Evolutionary conservation across 208 protist genomes (phyloP).

Genomic region (Leishmania martiniquensis): DNA sequence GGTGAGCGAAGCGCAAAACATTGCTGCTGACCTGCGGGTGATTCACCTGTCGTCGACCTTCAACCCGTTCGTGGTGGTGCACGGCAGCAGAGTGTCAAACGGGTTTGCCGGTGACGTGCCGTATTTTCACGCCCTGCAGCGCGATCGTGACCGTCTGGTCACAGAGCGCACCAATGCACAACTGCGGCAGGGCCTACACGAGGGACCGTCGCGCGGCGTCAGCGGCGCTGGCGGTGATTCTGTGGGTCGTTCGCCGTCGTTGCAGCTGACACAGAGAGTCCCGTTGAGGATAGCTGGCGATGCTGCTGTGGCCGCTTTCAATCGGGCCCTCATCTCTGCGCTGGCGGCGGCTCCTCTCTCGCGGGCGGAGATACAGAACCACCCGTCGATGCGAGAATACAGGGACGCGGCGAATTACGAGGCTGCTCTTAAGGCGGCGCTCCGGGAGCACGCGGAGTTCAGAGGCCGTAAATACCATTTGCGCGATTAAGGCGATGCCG

Average conservation of each 20-base stretch:
- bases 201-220: constrained; percentile 7
- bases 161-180: constrained; percentile 31
- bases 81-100: constrained; percentile 63
- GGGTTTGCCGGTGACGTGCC: constrained; percentile 48
- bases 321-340: constrained; percentile 45
- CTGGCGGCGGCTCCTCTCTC: constrained; percentile 45
- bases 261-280: background rate
- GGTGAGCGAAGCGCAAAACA: background rate
- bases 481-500: constrained; percentile 30
- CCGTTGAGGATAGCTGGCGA: background rate
- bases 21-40: constrained; percentile 10
- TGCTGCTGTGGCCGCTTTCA: constrained; percentile 36
- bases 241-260: constrained; percentile 33
- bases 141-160: constrained; percentile 39
- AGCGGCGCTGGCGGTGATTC: constrained; percentile 27
- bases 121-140: constrained; percentile 42
- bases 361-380: constrained; percentile 38
- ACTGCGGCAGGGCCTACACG: constrained; percentile 17
- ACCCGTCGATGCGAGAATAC: constrained; percentile 44
- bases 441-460: constrained; percentile 63
- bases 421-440: constrained; percentile 46
- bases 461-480: constrained; percentile 66
- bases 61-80: constrained; percentile 77
- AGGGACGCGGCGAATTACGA: constrained; percentile 48
- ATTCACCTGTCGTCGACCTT: constrained; percentile 21